These are phyloP conservation scores for Aspergillus candidus DNA, from an alignment of 2,329 filamentous ascomycete species.

Conservation along the genomic window DNA sequence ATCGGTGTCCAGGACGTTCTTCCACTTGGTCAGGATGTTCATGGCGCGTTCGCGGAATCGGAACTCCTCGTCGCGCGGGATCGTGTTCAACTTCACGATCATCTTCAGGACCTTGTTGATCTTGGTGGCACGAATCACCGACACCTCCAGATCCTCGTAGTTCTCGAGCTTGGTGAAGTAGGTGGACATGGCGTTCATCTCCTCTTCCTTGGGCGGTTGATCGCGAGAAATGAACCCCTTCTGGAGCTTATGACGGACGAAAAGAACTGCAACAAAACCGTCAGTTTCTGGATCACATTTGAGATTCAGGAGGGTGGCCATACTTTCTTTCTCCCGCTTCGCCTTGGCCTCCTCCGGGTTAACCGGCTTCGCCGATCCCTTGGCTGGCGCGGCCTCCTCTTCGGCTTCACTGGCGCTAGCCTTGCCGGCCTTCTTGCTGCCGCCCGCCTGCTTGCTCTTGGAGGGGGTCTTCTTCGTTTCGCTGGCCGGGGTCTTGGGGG, in stretches of 20 bases:
- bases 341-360: conserved; percentile 51
- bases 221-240: conserved; percentile 86
- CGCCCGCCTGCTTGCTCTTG: conserved; percentile 50
- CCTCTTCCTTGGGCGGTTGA: conserved; percentile 73
- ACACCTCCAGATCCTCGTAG: conserved; percentile 73
- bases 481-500: conserved; percentile 53
- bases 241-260: conserved; percentile 88
- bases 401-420: conserved; percentile 52
- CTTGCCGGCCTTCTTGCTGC: conserved; percentile 56
- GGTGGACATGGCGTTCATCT: conserved; percentile 42
- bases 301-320: conserved; percentile 8
- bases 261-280: conserved; percentile 57
- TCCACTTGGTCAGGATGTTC: conserved; percentile 80
- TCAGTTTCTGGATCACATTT: conserved; percentile 10
- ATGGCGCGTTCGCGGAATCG: conserved; percentile 81
- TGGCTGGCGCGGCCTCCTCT: conserved; percentile 51
- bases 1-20: conserved; percentile 66
- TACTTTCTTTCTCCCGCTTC: conserved; percentile 55
- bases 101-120: conserved; percentile 98
- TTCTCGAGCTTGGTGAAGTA: conserved; percentile 67
- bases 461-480: conserved; percentile 46
- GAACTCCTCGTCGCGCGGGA: conserved; percentile 84
- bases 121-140: conserved; percentile 85
- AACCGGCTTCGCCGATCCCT: conserved; percentile 48
- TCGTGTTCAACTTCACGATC: conserved; percentile 78